Evolutionary conservation across 768 basidiomycete genomes (phyloP).

Genomic region (Sporobolomyces roseus): DNA sequence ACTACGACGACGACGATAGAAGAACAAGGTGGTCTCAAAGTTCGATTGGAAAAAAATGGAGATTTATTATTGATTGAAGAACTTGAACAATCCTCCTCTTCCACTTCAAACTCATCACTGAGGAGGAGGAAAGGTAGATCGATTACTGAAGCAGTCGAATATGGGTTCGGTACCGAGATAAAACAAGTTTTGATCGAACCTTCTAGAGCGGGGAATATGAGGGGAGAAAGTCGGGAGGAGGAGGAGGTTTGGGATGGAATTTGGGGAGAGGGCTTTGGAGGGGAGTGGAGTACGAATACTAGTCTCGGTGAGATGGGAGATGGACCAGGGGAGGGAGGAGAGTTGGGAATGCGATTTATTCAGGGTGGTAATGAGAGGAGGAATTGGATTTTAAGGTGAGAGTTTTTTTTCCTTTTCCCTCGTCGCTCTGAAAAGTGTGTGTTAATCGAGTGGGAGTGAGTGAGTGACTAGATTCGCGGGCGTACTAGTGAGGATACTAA

Average conservation of each 20-base stretch:
- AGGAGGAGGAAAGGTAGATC: background rate
- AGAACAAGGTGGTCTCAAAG: background rate
- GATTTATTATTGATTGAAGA: slow-evolving; percentile 25
- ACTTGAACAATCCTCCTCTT: background rate
- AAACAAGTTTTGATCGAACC: slow-evolving; percentile 14
- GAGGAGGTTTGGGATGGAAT: slow-evolving; percentile 8
- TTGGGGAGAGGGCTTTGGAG: slow-evolving; percentile 1
- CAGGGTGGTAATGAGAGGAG: slow-evolving; percentile 1
- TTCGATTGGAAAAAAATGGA: slow-evolving; percentile 8
- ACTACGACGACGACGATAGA: background rate
- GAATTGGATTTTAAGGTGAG: background rate
- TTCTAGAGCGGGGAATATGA: background rate
- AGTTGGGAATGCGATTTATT: background rate
- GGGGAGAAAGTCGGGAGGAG: background rate
- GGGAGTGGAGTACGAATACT: no score
- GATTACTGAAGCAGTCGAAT: background rate
- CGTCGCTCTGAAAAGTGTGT: background rate
- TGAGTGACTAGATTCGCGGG: no score
- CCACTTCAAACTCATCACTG: background rate
- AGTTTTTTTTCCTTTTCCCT: background rate
- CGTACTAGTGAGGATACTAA: background rate
- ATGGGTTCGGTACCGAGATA: slow-evolving; percentile 25
- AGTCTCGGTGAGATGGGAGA: no score
- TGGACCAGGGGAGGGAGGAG: no score
- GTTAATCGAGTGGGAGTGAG: background rate